phyloP scores from a whole-genome alignment of 2,329 filamentous ascomycete genomes.

The Rosellinia necatrix region DNA sequence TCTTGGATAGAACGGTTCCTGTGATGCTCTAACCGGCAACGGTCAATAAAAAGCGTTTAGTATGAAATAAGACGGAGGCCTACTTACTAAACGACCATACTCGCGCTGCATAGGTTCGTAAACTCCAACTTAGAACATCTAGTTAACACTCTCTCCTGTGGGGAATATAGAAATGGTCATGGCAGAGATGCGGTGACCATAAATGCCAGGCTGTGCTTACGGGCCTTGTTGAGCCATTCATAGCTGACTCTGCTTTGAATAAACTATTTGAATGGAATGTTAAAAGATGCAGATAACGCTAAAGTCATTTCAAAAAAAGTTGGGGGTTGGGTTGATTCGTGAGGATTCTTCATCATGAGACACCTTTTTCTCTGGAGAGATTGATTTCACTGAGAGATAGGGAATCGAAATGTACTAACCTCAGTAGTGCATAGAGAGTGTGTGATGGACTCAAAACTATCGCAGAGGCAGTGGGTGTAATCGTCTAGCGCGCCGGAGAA shows the following conservation, averaged over 20 bases:
- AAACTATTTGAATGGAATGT: slow-evolving; percentile 52
- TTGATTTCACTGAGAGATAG: not conserved
- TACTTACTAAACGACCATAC: slow-evolving; percentile 51
- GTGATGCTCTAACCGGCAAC: slow-evolving; percentile 61
- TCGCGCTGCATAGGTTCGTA: slow-evolving; percentile 96
- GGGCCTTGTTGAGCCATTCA: slow-evolving; percentile 82
- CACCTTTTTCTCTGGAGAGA: not conserved
- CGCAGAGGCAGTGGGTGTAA: slow-evolving; percentile 87
- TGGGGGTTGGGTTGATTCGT: not conserved
- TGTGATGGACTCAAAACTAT: slow-evolving; percentile 90
- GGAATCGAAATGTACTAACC: not conserved
- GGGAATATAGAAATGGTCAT: not conserved
- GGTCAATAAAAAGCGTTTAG: not conserved
- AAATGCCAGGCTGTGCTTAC: not conserved
- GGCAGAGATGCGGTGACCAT: not conserved
- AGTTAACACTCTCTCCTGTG: not conserved
- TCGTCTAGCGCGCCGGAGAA: slow-evolving; percentile 57
- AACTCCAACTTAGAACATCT: slow-evolving; percentile 60
- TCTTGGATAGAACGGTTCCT: slow-evolving; percentile 86
- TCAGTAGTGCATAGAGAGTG: slow-evolving; percentile 94
- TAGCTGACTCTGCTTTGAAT: slow-evolving; percentile 84
- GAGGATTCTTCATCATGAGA: not conserved
- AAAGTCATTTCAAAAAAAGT: not conserved
- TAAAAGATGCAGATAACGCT: not conserved
- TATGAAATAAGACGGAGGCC: not conserved